Conservation (phyloP, 768 basidiomycete species). For the Boletus tylopilopsis region DNA sequence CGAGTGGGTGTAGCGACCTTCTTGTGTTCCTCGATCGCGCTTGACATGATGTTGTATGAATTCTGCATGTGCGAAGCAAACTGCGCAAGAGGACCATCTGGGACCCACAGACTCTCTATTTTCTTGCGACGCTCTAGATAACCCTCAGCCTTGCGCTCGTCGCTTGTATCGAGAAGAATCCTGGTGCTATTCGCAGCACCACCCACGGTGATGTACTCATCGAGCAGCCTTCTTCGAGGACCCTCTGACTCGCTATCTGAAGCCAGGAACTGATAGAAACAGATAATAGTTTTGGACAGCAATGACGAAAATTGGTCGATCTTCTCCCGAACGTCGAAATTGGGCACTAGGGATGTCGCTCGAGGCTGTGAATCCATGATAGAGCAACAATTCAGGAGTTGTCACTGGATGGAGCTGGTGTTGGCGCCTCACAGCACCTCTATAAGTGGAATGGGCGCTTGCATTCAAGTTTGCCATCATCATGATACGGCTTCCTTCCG, state of each 20-base stretch:
- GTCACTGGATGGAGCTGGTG: neutral
- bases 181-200: conserved; percentile 24
- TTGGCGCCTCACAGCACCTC: conserved; percentile 5
- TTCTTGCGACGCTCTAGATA: conserved; percentile 19
- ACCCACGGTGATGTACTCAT: conserved; percentile 28
- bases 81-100: conserved; percentile 12
- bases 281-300: conserved; percentile 23
- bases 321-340: conserved; percentile 18
- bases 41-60: conserved; percentile 15
- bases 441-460: conserved; percentile 9
- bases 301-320: conserved; percentile 22
- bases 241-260: conserved; percentile 23
- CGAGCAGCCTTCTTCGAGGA: conserved; percentile 20
- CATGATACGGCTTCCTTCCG: too few relatives aligned
- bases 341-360: neutral
- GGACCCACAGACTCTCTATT: conserved; percentile 18
- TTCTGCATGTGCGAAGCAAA: conserved; percentile 23
- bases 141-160: conserved; percentile 21
- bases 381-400: neutral
- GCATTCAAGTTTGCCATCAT: neutral
- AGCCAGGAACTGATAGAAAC: conserved; percentile 26
- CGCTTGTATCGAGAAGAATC: conserved; percentile 21
- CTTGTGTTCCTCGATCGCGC: conserved; percentile 20
- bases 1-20: conserved; percentile 7
- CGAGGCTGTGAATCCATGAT: conserved; percentile 13